These are phyloP conservation scores for Pythium plurisporium DNA, from an alignment of 352 stramenopile genomes.

Conservation along the genomic window DNA sequence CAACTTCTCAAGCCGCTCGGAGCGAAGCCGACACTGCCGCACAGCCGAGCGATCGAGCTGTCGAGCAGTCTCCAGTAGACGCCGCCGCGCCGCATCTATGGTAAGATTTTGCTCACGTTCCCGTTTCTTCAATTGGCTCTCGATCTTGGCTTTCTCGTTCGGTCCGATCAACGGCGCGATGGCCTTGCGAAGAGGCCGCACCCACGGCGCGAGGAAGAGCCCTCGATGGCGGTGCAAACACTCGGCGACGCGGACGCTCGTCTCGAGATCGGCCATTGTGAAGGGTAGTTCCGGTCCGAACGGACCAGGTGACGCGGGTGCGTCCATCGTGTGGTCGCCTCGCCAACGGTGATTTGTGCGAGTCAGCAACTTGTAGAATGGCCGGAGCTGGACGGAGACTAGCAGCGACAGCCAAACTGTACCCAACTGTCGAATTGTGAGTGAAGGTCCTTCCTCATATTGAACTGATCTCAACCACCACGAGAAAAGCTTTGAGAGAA, in stretches of 20 bases:
- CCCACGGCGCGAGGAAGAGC: conserved; percentile 53
- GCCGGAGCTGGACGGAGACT: background rate
- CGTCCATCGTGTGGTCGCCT: too few species aligned
- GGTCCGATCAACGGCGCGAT: conserved; percentile 56
- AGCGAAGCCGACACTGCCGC: conserved; percentile 1
- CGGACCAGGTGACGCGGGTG: background rate
- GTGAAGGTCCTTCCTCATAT: conserved; percentile 2
- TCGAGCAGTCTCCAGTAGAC: conserved; percentile 55
- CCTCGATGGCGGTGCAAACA: conserved; percentile 35
- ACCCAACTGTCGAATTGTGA: background rate
- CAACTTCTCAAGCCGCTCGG: conserved; percentile 36
- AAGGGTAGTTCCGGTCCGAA: conserved; percentile 49
- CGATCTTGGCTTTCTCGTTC: conserved; percentile 71
- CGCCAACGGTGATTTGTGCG: too few species aligned
- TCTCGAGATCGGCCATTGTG: conserved; percentile 42
- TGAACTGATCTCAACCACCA: background rate
- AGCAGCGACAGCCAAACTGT: background rate
- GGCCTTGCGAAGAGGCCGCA: conserved; percentile 66
- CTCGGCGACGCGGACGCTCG: conserved; percentile 46
- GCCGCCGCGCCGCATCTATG: too few species aligned
- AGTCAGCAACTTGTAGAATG: background rate
- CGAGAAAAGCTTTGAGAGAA: background rate
- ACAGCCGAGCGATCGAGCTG: conserved; percentile 34
- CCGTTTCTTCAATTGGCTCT: conserved; percentile 65
- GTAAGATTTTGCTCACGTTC: conserved; percentile 49